Percentiles rank a stretch among this genome's conserved stretches.
Conservation (phyloP, 805 yeast genomes). For the Pichia eremophila region DNA sequence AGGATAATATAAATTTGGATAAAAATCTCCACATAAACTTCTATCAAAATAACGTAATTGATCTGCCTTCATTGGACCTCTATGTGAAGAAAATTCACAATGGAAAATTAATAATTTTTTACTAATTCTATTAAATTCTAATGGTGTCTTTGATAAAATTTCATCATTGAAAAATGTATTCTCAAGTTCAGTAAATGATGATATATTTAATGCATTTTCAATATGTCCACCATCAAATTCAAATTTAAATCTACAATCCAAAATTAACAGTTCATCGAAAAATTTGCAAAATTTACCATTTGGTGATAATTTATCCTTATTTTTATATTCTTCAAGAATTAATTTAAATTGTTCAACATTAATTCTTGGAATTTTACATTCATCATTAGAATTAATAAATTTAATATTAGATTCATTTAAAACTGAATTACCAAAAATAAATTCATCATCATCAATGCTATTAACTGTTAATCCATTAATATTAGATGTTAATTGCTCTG, state of each 20-base stretch:
- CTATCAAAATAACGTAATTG: constrained; percentile 82
- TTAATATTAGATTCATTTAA: constrained; percentile 4
- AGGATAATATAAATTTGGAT: constrained; percentile 80
- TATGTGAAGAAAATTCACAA: constrained; percentile 85
- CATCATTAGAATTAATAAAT: constrained; percentile 18
- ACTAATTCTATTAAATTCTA: constrained; percentile 14
- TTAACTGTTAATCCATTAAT: constrained; percentile 18
- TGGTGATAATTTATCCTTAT: constrained; percentile 26
- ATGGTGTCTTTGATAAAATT: constrained; percentile 15
- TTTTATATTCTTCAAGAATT: constrained; percentile 35
- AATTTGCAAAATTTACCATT: constrained; percentile 26
- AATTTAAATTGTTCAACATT: constrained; percentile 46
- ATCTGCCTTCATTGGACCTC: constrained; percentile 92
- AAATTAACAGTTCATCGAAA: constrained; percentile 49
- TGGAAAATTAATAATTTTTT: constrained; percentile 68
- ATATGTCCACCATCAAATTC: constrained; percentile 94
- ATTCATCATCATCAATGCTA: constrained; percentile 6
- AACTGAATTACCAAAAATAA: constrained; percentile 4
- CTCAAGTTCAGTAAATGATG: constrained; percentile 62
- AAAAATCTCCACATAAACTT: constrained; percentile 48
- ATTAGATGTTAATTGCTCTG: constrained; percentile 19
- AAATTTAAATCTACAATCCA: constrained; percentile 90
- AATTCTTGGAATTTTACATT: constrained; percentile 66
- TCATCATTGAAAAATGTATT: constrained; percentile 32
- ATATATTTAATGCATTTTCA: constrained; percentile 67